Conservation (phyloP, 1,139 yeast genomes). For the Sugiyamaella neomexicana region DNA sequence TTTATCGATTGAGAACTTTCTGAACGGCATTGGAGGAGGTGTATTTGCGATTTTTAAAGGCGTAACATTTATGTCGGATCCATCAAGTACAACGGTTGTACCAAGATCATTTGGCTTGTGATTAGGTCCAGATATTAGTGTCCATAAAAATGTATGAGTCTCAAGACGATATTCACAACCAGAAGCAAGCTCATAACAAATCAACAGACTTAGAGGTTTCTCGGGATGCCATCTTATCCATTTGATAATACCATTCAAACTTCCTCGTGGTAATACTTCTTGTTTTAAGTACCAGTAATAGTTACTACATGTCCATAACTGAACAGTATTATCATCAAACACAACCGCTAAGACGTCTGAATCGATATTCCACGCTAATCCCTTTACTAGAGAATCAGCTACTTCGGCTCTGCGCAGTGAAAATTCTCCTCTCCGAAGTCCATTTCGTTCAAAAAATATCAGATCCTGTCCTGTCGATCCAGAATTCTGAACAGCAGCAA, state of each 20-base stretch:
- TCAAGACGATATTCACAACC: conserved; percentile 46
- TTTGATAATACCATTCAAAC: conserved; percentile 21
- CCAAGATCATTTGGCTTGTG: conserved; percentile 71
- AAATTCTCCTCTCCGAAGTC: conserved; percentile 87
- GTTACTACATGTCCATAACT: conserved; percentile 88
- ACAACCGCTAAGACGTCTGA: conserved; percentile 78
- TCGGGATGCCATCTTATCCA: conserved; percentile 86
- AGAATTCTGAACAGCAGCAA: conserved; percentile 74
- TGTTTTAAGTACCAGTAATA: conserved; percentile 96
- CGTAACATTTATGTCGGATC: conserved; percentile 67
- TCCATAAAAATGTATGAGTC: conserved; percentile 68
- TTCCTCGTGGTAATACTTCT: conserved; percentile 50
- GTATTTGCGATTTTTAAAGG: conserved; percentile 85
- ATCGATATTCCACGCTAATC: conserved; percentile 76
- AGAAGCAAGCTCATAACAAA: conserved; percentile 36
- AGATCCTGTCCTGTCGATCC: conserved; percentile 34
- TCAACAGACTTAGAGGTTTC: conserved; percentile 71
- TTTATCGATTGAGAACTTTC: conserved; percentile 54
- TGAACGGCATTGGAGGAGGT: conserved; percentile 89
- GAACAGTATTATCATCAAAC: conserved; percentile 55
- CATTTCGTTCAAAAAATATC: conserved; percentile 89
- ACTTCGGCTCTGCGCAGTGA: conserved; percentile 51
- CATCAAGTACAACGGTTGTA: conserved; percentile 79
- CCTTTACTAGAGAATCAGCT: conserved; percentile 42
- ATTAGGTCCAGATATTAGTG: conserved; percentile 67